Base-by-base conservation (phyloP, 495 filamentous ascomycete genomes). In the Penicillium mononematosum region DNA sequence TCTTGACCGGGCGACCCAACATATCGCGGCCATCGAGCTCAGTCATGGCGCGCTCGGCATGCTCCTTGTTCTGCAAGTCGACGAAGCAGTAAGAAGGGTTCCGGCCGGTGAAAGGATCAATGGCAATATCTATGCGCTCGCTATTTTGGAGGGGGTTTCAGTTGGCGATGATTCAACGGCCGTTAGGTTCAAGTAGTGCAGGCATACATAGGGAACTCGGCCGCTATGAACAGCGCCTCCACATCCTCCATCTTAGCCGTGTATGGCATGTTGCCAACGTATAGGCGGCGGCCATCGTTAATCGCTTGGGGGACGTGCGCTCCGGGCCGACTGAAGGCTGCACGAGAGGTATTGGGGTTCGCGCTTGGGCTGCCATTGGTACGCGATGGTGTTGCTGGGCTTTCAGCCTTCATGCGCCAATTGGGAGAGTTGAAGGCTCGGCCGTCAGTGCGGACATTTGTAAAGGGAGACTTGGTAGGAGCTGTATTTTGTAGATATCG, bases 81-180 rank as follows among this genome's bases (percentile, higher is more conserved):
- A 88, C 80, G 51, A 88, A 89, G 70, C 86, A 89, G 70, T 88
- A 89, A 6, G 84, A 86, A 4, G 85, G 85, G 66, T 89, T 89
- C 14, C 85, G 70, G 44, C 83, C 83, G 22, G 83, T 85, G 63
- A 86, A 83, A 17, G 85, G 83, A 65, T 89, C 85, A 48, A 86
- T 76, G 9, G 84, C 83, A 64, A 88, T 86, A 63, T 85, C 83
- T 56, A 89, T 83, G 38, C 80, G 80, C 64, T 81, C 77, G 62
- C 82, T 77, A 66, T 70, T 59, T 59, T 29, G 62, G 61, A 24
- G 53, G 61, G 61, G 52, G 45, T 53, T 54, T 73, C 51, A 71
- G 68, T 63, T 42, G 74, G 27, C 60, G 62, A 4, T 42, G 43
- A 29, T 50, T 48, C 32, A 24, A 24, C 20, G 17, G 22, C 44